Conservation (phyloP, 805 yeast species). For the Candida rishiriensis region DNA sequence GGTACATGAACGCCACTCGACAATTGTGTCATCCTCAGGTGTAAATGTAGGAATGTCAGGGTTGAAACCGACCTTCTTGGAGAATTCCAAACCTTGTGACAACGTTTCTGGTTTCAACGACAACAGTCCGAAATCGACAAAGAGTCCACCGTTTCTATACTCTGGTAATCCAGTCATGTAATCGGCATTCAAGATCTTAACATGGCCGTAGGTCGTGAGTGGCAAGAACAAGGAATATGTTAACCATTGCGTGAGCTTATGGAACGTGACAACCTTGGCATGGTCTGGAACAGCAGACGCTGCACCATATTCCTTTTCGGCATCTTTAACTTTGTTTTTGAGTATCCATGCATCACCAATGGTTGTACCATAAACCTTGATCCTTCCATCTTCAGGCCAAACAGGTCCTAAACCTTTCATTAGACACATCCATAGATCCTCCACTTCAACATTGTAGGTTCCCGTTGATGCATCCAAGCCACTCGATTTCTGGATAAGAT, state of each 20-base stretch:
- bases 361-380: conserved; percentile 43
- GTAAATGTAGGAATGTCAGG: conserved; percentile 42
- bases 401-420: conserved; percentile 54
- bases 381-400: conserved; percentile 58
- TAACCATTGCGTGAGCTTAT: conserved; percentile 64
- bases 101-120: conserved; percentile 39
- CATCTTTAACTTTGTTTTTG: conserved; percentile 26
- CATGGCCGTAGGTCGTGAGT: conserved; percentile 40
- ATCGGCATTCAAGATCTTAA: conserved; percentile 33
- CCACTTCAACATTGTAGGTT: conserved; percentile 34
- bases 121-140: conserved; percentile 52
- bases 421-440: conserved; percentile 48
- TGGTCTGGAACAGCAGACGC: conserved; percentile 30
- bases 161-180: conserved; percentile 56
- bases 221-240: conserved; percentile 58
- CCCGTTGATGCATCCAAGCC: conserved; percentile 10
- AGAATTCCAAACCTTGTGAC: conserved; percentile 34
- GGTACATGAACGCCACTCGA: conserved; percentile 65
- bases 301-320: conserved; percentile 15
- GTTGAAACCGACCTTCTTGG: conserved; percentile 26
- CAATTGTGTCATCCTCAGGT: conserved; percentile 56
- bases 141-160: conserved; percentile 61
- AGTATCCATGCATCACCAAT: conserved; percentile 63
- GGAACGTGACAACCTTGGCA: conserved; percentile 52
- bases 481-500: conserved; percentile 29